Percentiles rank a stretch among this genome's conserved stretches.
These are phyloP conservation scores for Phytopythium delawarense DNA, from an alignment of 352 stramenopile genomes.

Conservation along the genomic window DNA sequence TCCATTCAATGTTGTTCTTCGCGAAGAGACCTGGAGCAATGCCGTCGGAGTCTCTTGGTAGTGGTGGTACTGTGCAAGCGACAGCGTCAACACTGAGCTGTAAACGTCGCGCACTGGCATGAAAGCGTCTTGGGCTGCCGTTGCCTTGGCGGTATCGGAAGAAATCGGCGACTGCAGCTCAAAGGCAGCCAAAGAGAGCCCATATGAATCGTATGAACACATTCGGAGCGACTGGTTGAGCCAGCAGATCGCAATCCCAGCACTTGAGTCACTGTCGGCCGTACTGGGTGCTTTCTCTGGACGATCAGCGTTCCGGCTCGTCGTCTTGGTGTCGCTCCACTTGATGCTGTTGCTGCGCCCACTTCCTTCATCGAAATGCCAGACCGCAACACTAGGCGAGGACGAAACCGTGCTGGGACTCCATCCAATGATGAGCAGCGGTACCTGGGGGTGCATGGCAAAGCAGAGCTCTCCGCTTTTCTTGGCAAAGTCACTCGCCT, in stretches of 20 bases:
- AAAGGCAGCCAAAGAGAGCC: not conserved
- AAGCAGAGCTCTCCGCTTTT: slow-evolving; percentile 42
- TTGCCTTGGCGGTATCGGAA: no score
- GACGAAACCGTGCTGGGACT: not conserved
- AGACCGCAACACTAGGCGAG: not conserved
- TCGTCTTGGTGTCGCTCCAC: slow-evolving; percentile 1
- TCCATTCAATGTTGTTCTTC: slow-evolving; percentile 12
- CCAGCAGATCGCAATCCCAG: not conserved
- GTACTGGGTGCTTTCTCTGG: not conserved
- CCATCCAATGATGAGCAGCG: slow-evolving; percentile 49
- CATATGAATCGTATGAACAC: not conserved
- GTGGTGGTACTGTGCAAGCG: slow-evolving; percentile 61
- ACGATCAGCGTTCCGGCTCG: not conserved
- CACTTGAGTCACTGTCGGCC: not conserved
- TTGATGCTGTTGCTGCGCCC: not conserved
- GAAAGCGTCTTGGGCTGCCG: not conserved
- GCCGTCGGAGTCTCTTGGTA: slow-evolving; percentile 44
- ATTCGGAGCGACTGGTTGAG: slow-evolving; percentile 2
- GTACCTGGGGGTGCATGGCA: slow-evolving; percentile 32
- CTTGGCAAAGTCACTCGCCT: slow-evolving; percentile 46
- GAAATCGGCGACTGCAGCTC: not conserved
- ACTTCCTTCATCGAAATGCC: not conserved
- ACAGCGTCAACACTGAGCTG: slow-evolving; percentile 27
- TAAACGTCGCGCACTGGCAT: slow-evolving; percentile 14
- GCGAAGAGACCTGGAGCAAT: slow-evolving; percentile 39